These are phyloP conservation scores for Penicillium nordicum DNA, from an alignment of 2,329 filamentous ascomycete genomes.

Conservation along the genomic window DNA sequence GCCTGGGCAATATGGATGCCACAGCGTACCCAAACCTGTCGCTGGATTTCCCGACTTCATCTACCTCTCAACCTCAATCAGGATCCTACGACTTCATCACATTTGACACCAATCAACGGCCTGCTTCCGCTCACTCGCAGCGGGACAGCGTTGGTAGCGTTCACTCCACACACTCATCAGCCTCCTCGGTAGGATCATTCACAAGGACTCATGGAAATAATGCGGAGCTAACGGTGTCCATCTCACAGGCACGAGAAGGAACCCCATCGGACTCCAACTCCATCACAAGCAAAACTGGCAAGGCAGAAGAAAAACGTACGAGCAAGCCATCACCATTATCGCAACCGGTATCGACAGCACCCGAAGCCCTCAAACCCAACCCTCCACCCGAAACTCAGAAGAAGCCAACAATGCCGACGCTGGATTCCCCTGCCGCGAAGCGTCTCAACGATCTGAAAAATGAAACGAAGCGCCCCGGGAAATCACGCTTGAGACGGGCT, in stretches of 20 bases:
- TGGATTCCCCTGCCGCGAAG: conserved; percentile 69
- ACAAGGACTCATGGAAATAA: neutral
- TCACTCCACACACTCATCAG: conserved; percentile 51
- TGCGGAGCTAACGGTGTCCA: neutral
- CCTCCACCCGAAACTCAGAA: conserved; percentile 19
- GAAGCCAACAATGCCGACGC: conserved; percentile 32
- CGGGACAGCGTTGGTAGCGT: conserved; percentile 65
- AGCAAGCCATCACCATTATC: conserved; percentile 71
- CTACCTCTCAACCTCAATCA: conserved; percentile 30
- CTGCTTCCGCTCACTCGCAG: conserved; percentile 41
- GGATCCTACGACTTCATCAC: conserved; percentile 35
- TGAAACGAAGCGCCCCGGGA: conserved; percentile 72
- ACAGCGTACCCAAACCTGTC: conserved; percentile 37
- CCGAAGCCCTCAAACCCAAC: conserved; percentile 25
- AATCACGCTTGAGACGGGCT: conserved; percentile 79
- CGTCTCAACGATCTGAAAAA: conserved; percentile 85
- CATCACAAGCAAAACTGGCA: conserved; percentile 39
- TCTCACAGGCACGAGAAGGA: conserved; percentile 23
- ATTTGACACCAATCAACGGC: conserved; percentile 29
- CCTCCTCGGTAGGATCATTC: conserved; percentile 59
- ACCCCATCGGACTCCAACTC: conserved; percentile 20
- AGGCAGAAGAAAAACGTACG: conserved; percentile 66
- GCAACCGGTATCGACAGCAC: conserved; percentile 57
- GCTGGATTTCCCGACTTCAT: conserved; percentile 33
- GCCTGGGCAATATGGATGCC: conserved; percentile 66